Evolutionary conservation across 2,329 filamentous ascomycete genomes (phyloP), one percentile per base, ranked within the genome.

Genomic region (Cytospora piceae): DNA sequence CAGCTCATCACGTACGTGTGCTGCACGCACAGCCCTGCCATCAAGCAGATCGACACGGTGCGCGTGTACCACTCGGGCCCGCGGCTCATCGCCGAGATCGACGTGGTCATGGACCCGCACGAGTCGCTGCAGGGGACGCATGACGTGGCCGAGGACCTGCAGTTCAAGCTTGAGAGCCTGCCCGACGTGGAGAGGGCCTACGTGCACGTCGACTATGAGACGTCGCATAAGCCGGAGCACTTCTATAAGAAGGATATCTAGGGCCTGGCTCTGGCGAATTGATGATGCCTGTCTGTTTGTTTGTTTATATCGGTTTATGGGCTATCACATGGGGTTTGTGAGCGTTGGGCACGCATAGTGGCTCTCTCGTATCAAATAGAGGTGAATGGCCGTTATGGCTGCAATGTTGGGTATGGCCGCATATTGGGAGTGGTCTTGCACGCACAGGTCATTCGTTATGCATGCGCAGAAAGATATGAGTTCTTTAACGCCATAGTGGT

Each of bases 181-280:
- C 94, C 95, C 0, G 90, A 97, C 74, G 89, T 98, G 12, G 95
- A 98, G 83, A 82, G 95, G 66, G 93, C 93, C 0, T 98, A 97
- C 75, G 95, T 98, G 24, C 95, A 99, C 76, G 94, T 97, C 22
- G 95, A 99, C 77, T 98, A 96, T 72, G 95, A 98, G 81, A 97
- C 94, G 4, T 93, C 90, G 22, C 95, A 98, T 77, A 94, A 95
- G 77, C 94, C 94, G 0, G 94, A 97, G 81, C 94, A 89, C 72
- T 79, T 80, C 17, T 81, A 79, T 67, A 88, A 88, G 80, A 89
- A 89, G 77, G 84, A 88, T 68, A 68, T 89, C 46, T 88, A 70
- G 37, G n/a, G 24, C 14, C n/a, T 34, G 17, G 24, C 20, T 22
- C 27, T 22, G 12, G 15, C 34, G 42, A 9, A 2, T 39, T 27